Base-by-base conservation (phyloP, 345 rosid species). In the Melaleuca quinquenervia region DNA sequence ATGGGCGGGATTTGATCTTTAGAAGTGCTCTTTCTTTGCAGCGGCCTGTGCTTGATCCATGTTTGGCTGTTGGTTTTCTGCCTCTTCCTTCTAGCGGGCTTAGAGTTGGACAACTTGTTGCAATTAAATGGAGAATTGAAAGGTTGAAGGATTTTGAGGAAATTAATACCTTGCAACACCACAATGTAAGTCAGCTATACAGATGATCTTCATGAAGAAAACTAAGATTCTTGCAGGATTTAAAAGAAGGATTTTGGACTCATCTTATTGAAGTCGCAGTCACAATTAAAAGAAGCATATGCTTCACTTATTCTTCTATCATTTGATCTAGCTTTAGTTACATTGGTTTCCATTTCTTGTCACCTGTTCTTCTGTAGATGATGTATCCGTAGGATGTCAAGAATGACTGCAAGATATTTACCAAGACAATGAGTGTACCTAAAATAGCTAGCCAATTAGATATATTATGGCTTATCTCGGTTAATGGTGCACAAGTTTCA, bases 31-130 rank as follows among this genome's bases (percentile, higher is more conserved):
- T 97, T 85, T 89, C 91, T 82, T 87, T 96, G 90, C 97, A 96
- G 87, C 96, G 92, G 88, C 99, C 98, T 84, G 96, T 95, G 58
- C 98, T 97, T 89, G 97, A 96, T 86, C 99, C 98, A 55, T 91
- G 95, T 91, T 90, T 97, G 41, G 95, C 99, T 82, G 95, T 97
- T 88, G 98, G 98, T 76, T 97, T 97, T 88, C 94, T 97, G 85
- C 92, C 98, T 83, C 96, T 97, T 90, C 92, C 96, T 86, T 93
- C 96, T 41, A 91, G 88, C 87, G 93, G 96, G 76, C 96, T 97
- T 87, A 92, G 96, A 90, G 98, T 96, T 58, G 99, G 99, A 85
- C 94, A 95, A 89, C 98, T 95, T 85, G 90, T 95, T 88, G 89
- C 93, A 86, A 90, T 95, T 93, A 93, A 94, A 84, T 97, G 99